phyloP scores from a whole-genome alignment of 1,284 basidiomycete genomes.

The Xerocomus nothofagi region DNA sequence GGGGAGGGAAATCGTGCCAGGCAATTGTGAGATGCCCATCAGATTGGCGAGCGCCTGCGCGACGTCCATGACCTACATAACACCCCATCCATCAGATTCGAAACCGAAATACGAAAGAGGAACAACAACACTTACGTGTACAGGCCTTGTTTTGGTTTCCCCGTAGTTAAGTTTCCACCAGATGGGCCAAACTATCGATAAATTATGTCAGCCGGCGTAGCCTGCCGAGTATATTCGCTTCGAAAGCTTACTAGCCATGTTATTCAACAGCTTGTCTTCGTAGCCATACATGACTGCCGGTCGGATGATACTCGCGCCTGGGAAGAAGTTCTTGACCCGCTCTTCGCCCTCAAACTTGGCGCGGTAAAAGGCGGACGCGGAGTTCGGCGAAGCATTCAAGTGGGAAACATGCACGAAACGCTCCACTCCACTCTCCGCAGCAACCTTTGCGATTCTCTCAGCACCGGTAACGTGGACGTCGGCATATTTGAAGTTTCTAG shows the following conservation, averaged over 20 bases:
- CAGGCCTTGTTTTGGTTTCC: constrained; percentile 85
- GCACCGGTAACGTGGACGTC: constrained; percentile 83
- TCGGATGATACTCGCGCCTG: constrained; percentile 86
- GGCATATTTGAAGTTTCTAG: constrained; percentile 81
- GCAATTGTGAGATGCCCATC: constrained; percentile 58
- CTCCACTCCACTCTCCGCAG: constrained; percentile 75
- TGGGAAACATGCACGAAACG: constrained; percentile 96
- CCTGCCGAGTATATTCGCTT: constrained; percentile 3
- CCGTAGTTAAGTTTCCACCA: constrained; percentile 93
- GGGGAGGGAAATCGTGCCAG: constrained; percentile 79
- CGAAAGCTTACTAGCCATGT: constrained; percentile 78
- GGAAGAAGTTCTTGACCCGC: constrained; percentile 83
- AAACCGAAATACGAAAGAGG: not conserved
- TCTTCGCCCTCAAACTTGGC: constrained; percentile 92
- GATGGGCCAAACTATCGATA: constrained; percentile 75
- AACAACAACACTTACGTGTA: constrained; percentile 66
- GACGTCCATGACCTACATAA: constrained; percentile 81
- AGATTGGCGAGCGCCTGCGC: constrained; percentile 89
- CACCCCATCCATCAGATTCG: constrained; percentile 22
- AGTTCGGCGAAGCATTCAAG: constrained; percentile 83
- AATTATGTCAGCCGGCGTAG: constrained; percentile 21
- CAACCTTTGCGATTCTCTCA: constrained; percentile 78
- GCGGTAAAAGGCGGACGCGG: constrained; percentile 82
- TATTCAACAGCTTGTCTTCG: constrained; percentile 94
- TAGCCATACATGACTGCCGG: constrained; percentile 88